These are phyloP conservation scores for Apiospora arundinis DNA, from an alignment of 2,329 filamentous ascomycete genomes.

Conservation along the genomic window DNA sequence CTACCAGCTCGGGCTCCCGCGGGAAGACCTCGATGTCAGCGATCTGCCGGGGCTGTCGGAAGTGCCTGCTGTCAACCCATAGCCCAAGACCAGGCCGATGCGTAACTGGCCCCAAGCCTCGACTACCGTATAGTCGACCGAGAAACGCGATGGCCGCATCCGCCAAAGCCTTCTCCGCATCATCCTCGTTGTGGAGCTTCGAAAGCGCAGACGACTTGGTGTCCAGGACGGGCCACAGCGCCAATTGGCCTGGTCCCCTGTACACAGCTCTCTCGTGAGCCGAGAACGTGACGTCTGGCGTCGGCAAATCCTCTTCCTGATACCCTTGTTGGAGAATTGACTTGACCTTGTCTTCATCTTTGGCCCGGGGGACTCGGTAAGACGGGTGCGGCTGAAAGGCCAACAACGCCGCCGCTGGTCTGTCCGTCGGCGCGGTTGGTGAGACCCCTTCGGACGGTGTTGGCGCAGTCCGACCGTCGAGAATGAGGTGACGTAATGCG, in stretches of 20 bases:
- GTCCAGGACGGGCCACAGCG: slow-evolving; percentile 9
- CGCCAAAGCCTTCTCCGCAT: neutral
- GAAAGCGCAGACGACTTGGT: neutral
- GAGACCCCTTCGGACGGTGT: neutral
- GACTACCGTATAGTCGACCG: neutral
- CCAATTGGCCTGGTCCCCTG: neutral
- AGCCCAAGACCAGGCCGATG: slow-evolving; percentile 3
- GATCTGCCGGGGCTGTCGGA: neutral
- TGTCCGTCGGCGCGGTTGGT: neutral
- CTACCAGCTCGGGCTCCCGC: neutral
- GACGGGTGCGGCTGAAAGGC: neutral
- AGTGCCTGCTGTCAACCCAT: neutral
- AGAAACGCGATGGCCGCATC: neutral
- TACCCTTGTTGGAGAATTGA: neutral
- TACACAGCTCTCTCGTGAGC: neutral
- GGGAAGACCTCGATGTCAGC: neutral
- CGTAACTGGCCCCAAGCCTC: neutral
- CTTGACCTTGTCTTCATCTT: neutral
- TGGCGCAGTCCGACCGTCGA: neutral
- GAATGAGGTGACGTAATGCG: neutral
- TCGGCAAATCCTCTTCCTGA: neutral
- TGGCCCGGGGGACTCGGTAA: neutral
- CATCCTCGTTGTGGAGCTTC: neutral
- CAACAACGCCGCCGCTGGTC: neutral
- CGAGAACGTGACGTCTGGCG: neutral